Evolutionary conservation across 176 grass and related monocot genomes (phyloP).

Genomic region (Stipa capillata): DNA sequence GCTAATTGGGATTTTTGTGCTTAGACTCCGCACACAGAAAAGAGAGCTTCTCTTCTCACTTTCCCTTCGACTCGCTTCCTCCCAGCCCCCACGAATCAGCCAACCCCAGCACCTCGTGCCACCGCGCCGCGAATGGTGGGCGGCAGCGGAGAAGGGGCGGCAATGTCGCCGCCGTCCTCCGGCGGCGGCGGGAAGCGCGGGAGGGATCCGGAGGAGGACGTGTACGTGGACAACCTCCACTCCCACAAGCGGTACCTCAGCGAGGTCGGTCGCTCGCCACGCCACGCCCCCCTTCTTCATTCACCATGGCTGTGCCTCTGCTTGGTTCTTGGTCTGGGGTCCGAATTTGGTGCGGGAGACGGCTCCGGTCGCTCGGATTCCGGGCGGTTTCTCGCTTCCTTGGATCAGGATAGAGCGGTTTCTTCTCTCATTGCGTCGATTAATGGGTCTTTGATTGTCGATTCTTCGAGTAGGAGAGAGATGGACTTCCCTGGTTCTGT

Average conservation of each 20-base stretch:
- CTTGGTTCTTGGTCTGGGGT: background rate
- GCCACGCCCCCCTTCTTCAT: no score
- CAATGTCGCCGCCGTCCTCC: slow-evolving; percentile 40
- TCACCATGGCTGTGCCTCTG: background rate
- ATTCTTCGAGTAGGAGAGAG: background rate
- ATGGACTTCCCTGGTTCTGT: background rate
- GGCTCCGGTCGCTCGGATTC: background rate
- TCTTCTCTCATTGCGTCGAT: background rate
- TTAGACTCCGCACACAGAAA: no score
- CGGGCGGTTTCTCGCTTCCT: background rate
- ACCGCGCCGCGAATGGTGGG: background rate
- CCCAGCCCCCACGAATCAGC: background rate
- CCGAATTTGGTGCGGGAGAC: background rate
- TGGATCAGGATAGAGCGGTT: background rate
- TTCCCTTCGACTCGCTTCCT: background rate
- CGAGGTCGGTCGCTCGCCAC: slow-evolving; percentile 55
- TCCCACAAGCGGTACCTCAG: slow-evolving; percentile 95
- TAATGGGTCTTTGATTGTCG: background rate
- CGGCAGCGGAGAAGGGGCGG: slow-evolving; percentile 31
- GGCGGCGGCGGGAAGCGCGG: slow-evolving; percentile 56
- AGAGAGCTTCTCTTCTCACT: no score
- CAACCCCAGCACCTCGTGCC: background rate
- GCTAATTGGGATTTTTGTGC: no score
- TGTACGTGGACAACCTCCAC: slow-evolving; percentile 96
- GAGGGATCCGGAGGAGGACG: slow-evolving; percentile 90